Conservation (phyloP, 2,329 filamentous ascomycete species). For the Talaromyces sp. region DNA sequence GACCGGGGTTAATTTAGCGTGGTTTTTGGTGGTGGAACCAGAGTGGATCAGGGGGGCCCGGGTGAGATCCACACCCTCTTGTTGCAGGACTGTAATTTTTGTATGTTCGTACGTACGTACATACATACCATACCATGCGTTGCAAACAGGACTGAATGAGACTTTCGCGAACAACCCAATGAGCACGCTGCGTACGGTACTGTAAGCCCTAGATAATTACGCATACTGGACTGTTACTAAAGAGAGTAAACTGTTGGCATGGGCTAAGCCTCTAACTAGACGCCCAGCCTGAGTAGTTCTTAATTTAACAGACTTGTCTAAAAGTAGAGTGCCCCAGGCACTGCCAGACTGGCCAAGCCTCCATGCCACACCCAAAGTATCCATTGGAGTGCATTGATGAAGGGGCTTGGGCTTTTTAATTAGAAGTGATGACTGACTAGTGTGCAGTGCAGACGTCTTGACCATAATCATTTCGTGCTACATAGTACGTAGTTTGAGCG, state of each 20-base stretch:
- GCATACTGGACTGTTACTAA: background rate
- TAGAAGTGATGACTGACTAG: background rate
- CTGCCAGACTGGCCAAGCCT: constrained; percentile 6
- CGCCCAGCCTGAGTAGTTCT: background rate
- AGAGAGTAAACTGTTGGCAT: background rate
- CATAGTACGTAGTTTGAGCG: background rate
- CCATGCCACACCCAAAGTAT: background rate
- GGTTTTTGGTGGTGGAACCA: background rate
- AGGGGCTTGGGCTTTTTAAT: constrained; percentile 6
- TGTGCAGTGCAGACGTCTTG: background rate
- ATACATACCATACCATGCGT: background rate
- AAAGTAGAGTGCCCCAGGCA: constrained; percentile 9
- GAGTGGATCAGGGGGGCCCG: background rate
- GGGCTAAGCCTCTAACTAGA: background rate
- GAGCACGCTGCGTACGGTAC: background rate
- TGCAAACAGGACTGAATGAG: background rate
- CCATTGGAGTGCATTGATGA: constrained; percentile 3
- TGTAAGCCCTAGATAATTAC: constrained; percentile 7
- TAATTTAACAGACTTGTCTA: background rate
- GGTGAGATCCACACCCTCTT: background rate
- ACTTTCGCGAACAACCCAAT: background rate
- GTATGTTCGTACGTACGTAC: background rate
- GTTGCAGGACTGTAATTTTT: background rate
- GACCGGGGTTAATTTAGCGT: constrained; percentile 7
- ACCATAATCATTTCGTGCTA: background rate